Evolutionary conservation across 2,329 filamentous ascomycete species (phyloP), one percentile per base, ranked within the genome.

Genomic region (Pezicula neosporulosa): DNA sequence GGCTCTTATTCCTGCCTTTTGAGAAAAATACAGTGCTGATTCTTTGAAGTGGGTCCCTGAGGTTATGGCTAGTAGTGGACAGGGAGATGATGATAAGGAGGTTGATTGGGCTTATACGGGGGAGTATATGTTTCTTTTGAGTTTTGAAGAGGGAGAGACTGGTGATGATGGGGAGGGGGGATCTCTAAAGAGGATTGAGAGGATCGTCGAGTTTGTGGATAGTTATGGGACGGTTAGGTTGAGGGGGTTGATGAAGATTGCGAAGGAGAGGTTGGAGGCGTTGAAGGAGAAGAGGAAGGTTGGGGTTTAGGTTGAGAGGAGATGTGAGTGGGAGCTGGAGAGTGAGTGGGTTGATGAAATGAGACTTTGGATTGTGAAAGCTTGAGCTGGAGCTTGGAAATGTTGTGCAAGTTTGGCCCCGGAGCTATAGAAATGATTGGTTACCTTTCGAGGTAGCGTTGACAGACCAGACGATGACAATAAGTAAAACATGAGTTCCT

Each of bases 41-140:
- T 28, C 27, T 28, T 28, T 28, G 27, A 28, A 28, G 27, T 52
- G 46, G 46, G 15, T 30, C 8, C n/a, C 39, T 2, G 27, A 39
- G 13, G 19, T 52, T 19, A 49, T 43, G n/a, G 35, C 7, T 12
- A n/a, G 28, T 12, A 24, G 27, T 33, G 27, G 38, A 15, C 27
- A 41, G 18, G 27, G 39, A 18, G 35, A 2, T 1, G 19, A 19
- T 6, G 16, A 38, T 18, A 30, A 49, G 15, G 37, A 49, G 13
- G 27, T 18, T 18, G 39, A 49, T 18, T 52, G 46, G 50, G 15
- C 3, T 2, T 49, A 52, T 49, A 49, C 47, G 21, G 50, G 50
- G n/a, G 50, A 46, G n/a, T 52, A 49, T 46, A 52, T 49, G 33
- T 46, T 52, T 49, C 19, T 49, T 30, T 36, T 52, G 38, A 49